Evolutionary conservation across 2,329 filamentous ascomycete genomes (phyloP), one percentile per base, ranked within the genome.

Genomic region (Diaporthe citrichinensis): DNA sequence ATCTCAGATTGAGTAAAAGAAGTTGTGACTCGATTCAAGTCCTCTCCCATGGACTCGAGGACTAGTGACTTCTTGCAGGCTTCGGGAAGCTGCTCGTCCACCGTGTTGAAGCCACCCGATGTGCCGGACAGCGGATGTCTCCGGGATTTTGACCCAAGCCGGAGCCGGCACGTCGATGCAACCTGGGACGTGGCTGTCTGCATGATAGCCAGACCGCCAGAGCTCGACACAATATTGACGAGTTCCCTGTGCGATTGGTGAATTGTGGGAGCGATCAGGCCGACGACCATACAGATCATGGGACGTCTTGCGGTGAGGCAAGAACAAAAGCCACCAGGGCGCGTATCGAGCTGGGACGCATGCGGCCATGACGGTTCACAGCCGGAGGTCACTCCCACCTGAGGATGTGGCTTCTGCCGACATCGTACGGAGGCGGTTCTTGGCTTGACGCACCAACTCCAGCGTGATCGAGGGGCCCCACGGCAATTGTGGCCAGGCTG

Each of bases 121-220:
- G 14, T 17, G 36, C 58, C 58, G 51, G 46, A 57, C 46, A 65
- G 36, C 34, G 31, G 20, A 28, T 8, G 3, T 15, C 20, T n/a
- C 58, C 58, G 46, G 34, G 10, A 7, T 3, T n/a, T 25, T 15
- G 20, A 5, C 53, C 58, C 49, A 44, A 65, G 44, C 71, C 46
- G 58, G 71, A 36, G 55, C 49, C 71, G 71, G 46, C 51, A 55
- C 59, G 23, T 65, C 71, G 41, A 65, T 73, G 58, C 71, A 73
- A 55, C 58, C 34, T 61, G 41, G 46, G 25, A 57, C 3, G 17
- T 65, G 28, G 14, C 51, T 46, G 28, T 36, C 53, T 71, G 68
- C 68, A 71, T 73, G 71, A 46, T 73, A 73, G 58, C 23, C 71
- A 73, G 71, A 73, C 71, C 71, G 71, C 71, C 12, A 73, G 36